Conservation (phyloP, 345 rosid genomes). For the Trapa incisa region DNA sequence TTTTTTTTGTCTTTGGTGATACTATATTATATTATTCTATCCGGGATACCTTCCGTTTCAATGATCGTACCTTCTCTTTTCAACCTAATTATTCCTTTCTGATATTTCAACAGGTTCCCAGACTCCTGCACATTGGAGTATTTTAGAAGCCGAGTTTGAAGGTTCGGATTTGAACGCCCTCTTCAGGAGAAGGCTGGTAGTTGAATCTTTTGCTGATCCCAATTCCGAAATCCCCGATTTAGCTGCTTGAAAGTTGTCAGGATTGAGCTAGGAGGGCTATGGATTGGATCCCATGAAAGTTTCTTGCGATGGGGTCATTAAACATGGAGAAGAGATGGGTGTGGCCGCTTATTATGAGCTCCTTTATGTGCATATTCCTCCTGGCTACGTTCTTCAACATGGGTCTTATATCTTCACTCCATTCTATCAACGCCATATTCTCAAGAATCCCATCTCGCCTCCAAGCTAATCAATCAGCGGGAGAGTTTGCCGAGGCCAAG, state of each 20-base stretch:
- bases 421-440: conserved; percentile 56
- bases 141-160: background rate
- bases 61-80: background rate
- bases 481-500: conserved; percentile 52
- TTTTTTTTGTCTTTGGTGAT: background rate
- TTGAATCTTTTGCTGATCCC: background rate
- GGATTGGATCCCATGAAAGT: conserved; percentile 23
- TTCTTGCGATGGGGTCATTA: conserved; percentile 45
- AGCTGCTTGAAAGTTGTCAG: conserved; percentile 1
- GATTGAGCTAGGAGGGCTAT: conserved; percentile 3
- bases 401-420: conserved; percentile 65
- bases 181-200: conserved; percentile 5
- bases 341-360: conserved; percentile 74
- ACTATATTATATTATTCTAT: too few relatives aligned
- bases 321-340: conserved; percentile 96
- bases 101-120: too few relatives aligned
- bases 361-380: conserved; percentile 62
- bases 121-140: too few relatives aligned
- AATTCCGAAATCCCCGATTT: background rate
- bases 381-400: conserved; percentile 78
- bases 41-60: background rate
- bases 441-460: conserved; percentile 46
- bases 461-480: conserved; percentile 27
- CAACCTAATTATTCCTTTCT: too few relatives aligned
- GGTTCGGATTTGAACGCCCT: background rate